Evolutionary conservation across 495 filamentous ascomycete species (phyloP), one percentile per base, ranked within the genome.

Genomic region (Xylaria castorea): DNA sequence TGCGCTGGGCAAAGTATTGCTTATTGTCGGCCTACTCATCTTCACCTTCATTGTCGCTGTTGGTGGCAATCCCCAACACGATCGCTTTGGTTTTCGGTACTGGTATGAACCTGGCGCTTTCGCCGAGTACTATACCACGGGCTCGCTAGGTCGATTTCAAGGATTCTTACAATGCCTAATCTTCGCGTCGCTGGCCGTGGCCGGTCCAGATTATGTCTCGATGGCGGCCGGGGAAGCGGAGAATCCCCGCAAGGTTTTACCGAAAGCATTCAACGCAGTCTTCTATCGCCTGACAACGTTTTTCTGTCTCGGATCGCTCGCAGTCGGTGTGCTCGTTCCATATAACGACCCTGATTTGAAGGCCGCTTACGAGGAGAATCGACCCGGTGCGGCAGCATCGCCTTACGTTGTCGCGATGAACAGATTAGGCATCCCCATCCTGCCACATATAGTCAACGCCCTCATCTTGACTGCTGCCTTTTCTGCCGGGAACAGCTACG

Each of bases 321-420:
- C 85, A 40, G 86, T 91, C 20, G 90, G 90, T 7, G 87, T 91
- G 69, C 78, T 90, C 20, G 88, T 91, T 6, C 89, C 89, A 0
- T 85, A 89, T 75, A 74, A 78, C 70, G 82, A 82, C 63, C 58
- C 77, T 16, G 85, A 81, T 14, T 79, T 92, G 78, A 81, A 76
- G 14, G 77, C 79, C 55, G 89, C 88, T 1, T 89, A 87, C 71
- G 71, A 79, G 11, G 80, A 83, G 27, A 83, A 81, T 60, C 74
- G 73, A 30, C 74, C 88, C 1, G 87, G 88, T 25, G 92, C 92
- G 2, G 91, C 92, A 36, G 86, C 89, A 25, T 92, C 89, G 32
- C 91, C 92, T 1, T 93, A 93, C 78, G 92, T 94, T 27, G 87
- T 94, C 73, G 89, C 91, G 0, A 94, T 94, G 92, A 86, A 90